Evolutionary conservation across 768 basidiomycete species (phyloP).

Genomic region (Lactarius vividus): DNA sequence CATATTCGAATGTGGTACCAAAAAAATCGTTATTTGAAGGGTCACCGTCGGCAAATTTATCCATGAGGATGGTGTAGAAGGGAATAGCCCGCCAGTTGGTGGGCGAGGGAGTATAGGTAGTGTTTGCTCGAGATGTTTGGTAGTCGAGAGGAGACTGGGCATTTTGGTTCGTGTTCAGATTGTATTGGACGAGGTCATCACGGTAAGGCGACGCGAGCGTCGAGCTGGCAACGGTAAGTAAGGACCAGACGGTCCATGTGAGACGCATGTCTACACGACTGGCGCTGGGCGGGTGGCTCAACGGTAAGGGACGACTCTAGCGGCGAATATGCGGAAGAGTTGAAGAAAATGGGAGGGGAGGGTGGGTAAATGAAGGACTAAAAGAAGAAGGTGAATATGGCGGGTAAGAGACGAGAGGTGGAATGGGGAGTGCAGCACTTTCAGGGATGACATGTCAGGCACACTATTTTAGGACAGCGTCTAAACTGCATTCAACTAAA

Average conservation of each 20-base stretch:
- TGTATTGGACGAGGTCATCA: conserved; percentile 65
- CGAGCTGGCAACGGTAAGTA: conserved; percentile 40
- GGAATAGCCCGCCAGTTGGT: conserved; percentile 82
- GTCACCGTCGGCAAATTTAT: conserved; percentile 94
- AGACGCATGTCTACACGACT: conserved; percentile 28
- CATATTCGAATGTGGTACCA: conserved; percentile 72
- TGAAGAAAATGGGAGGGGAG: conserved; percentile 6
- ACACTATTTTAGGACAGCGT: conserved; percentile 1
- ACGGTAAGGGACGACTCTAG: not conserved
- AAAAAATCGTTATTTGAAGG: conserved; percentile 92
- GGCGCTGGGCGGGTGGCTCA: not conserved
- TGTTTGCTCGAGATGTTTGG: conserved; percentile 54
- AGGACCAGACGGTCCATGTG: conserved; percentile 41
- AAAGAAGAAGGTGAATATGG: not conserved
- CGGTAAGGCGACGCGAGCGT: conserved; percentile 63
- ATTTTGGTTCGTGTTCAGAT: conserved; percentile 74
- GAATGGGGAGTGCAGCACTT: not conserved
- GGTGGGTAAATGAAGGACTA: conserved; percentile 1
- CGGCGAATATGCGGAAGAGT: conserved; percentile 41
- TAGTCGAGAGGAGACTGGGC: conserved; percentile 69
- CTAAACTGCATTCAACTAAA: not conserved
- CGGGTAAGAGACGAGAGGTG: conserved; percentile 5
- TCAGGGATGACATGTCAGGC: not conserved
- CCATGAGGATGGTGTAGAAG: conserved; percentile 77
- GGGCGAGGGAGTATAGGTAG: conserved; percentile 75